A percentile compares a stretch with the other conserved stretches of the same genome.
Conservation (phyloP, 1,139 yeast species). For the Arxiozyma heterogenica region DNA sequence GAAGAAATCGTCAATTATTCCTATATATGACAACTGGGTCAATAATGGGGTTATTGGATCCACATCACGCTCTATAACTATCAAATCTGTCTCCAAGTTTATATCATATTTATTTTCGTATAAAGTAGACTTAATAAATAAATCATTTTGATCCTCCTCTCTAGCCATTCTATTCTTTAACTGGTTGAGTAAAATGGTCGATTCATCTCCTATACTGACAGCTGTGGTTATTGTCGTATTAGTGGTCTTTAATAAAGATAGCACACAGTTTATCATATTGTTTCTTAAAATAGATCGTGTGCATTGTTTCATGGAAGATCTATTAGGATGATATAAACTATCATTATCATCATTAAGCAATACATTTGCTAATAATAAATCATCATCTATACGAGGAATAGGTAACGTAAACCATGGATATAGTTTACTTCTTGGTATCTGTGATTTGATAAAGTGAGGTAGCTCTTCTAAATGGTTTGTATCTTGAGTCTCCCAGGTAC, state of each 20-base stretch:
- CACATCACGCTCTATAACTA: conserved; percentile 68
- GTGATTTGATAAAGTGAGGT: conserved; percentile 19
- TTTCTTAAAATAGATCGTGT: conserved; percentile 22
- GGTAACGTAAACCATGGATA: conserved; percentile 28
- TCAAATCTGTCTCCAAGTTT: conserved; percentile 42
- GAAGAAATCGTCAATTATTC: conserved; percentile 67
- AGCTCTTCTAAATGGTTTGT: conserved; percentile 12
- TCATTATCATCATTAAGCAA: conserved; percentile 19
- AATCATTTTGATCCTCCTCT: conserved; percentile 11
- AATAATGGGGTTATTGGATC: conserved; percentile 66
- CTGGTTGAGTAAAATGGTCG: conserved; percentile 16
- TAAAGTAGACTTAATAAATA: conserved; percentile 20
- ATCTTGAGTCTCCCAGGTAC: conserved; percentile 19
- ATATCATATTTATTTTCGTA: conserved; percentile 31
- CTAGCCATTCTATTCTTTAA: conserved; percentile 16
- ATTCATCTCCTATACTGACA: conserved; percentile 21
- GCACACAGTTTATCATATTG: conserved; percentile 21
- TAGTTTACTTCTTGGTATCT: conserved; percentile 7
- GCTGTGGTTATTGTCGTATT: conserved; percentile 22
- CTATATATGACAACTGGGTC: conserved; percentile 73
- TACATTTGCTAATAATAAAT: conserved; percentile 17
- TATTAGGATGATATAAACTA: conserved; percentile 20
- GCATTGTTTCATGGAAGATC: conserved; percentile 17
- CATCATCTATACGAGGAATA: conserved; percentile 20
- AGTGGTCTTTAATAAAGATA: conserved; percentile 16